Conservation (phyloP, 2,329 filamentous ascomycete genomes). For the Fusarium algeriense region DNA sequence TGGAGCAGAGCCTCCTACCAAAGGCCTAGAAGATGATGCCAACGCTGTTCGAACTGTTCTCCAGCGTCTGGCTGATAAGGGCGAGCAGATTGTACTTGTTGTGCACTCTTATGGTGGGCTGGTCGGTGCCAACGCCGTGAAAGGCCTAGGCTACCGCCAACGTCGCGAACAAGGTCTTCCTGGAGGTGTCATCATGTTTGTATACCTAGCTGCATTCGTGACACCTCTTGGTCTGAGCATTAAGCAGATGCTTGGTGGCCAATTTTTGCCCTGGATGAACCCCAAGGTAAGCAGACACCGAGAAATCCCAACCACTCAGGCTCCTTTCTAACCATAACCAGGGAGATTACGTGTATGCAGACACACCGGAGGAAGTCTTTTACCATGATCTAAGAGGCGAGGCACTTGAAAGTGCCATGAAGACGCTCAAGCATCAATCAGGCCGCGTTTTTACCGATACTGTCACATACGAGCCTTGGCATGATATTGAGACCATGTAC, state of each 20-base stretch:
- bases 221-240: constrained; percentile 46
- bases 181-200: constrained; percentile 55
- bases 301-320: rapidly evolving
- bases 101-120: constrained; percentile 60
- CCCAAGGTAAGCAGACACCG: constrained; percentile 31
- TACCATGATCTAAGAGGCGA: constrained; percentile 44
- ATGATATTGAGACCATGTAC: constrained; percentile 46
- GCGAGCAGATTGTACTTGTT: constrained; percentile 57
- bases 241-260: constrained; percentile 43
- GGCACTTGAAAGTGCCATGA: constrained; percentile 19
- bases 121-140: constrained; percentile 54
- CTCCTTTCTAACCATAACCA: background rate
- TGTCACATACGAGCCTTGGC: constrained; percentile 46
- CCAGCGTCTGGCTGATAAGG: constrained; percentile 48
- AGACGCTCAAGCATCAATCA: constrained; percentile 29
- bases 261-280: constrained; percentile 48
- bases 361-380: constrained; percentile 37
- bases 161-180: constrained; percentile 48
- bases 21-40: constrained; percentile 50
- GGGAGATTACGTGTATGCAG: constrained; percentile 28
- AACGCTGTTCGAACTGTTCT: constrained; percentile 47
- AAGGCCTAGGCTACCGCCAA: constrained; percentile 51
- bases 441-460: constrained; percentile 36
- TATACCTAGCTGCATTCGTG: constrained; percentile 53
- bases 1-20: constrained; percentile 46